phyloP scores from a whole-genome alignment of 2,329 filamentous ascomycete species.

The Alternaria postmessia region DNA sequence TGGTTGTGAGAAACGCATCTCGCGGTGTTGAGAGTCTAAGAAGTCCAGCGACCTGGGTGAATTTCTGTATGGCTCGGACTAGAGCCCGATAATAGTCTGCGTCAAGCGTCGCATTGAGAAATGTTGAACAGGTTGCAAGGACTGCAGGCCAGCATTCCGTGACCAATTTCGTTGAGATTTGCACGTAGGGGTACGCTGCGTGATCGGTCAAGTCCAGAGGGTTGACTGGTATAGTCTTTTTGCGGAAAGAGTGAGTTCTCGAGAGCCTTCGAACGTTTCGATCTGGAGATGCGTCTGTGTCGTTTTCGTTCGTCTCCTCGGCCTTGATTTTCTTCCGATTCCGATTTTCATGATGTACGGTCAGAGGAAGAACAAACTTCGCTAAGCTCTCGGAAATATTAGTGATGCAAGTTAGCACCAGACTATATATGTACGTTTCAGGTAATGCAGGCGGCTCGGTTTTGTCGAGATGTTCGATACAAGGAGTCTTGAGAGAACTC shows the following conservation, averaged over 20 bases:
- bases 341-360: slow-evolving; percentile 75
- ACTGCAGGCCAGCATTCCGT: slow-evolving; percentile 96
- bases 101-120: slow-evolving; percentile 89
- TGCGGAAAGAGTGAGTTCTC: slow-evolving; percentile 73
- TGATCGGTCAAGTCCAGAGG: slow-evolving; percentile 79
- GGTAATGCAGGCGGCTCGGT: slow-evolving; percentile 81
- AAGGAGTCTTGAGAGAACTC: slow-evolving; percentile 86
- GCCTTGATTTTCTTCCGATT: slow-evolving; percentile 53
- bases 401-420: slow-evolving; percentile 88
- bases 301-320: slow-evolving; percentile 36
- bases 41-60: slow-evolving; percentile 92
- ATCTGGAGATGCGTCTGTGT: slow-evolving; percentile 38
- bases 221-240: slow-evolving; percentile 82
- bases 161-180: slow-evolving; percentile 81
- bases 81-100: slow-evolving; percentile 92
- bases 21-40: slow-evolving; percentile 83
- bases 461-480: slow-evolving; percentile 95
- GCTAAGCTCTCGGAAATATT: slow-evolving; percentile 91
- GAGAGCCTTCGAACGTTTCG: slow-evolving; percentile 54
- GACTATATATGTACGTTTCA: slow-evolving; percentile 91
- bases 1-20: slow-evolving; percentile 92
- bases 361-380: slow-evolving; percentile 90
- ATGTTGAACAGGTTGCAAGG: slow-evolving; percentile 92
- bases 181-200: slow-evolving; percentile 73
- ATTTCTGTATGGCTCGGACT: slow-evolving; percentile 91